A percentile compares a stretch with the other conserved stretches of the same genome.
These are phyloP conservation scores for Stephanodiscus minutulus DNA, from an alignment of 108 stramenopile genomes.

Conservation along the genomic window DNA sequence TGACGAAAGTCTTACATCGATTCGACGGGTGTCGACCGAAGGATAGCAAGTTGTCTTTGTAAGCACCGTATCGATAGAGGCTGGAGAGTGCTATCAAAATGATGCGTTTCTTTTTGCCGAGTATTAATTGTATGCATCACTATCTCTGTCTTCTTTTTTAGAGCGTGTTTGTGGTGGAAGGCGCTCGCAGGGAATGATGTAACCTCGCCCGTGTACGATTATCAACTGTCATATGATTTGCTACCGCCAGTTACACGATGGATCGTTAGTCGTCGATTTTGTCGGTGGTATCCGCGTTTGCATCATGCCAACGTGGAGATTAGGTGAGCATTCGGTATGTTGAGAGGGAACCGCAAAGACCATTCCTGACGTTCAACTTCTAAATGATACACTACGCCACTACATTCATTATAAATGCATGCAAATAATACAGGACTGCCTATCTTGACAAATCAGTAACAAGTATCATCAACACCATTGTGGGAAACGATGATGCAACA, in stretches of 20 bases:
- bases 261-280: constrained; percentile 41
- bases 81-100: too few species aligned
- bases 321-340: constrained; percentile 15
- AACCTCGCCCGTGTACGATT: constrained; percentile 59
- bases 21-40: constrained; percentile 52
- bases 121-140: not conserved
- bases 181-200: constrained; percentile 63
- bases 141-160: not conserved
- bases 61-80: not conserved
- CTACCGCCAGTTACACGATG: constrained; percentile 59
- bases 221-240: constrained; percentile 65
- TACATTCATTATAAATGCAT: not conserved
- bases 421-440: constrained; percentile 51
- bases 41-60: constrained; percentile 57
- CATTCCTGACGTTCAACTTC: not conserved
- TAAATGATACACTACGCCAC: too few species aligned
- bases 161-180: constrained; percentile 77
- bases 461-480: constrained; percentile 24
- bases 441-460: constrained; percentile 63
- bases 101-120: not conserved
- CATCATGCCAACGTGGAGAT: constrained; percentile 80
- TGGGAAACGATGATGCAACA: not conserved
- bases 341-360: not conserved
- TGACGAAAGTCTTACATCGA: constrained; percentile 54
- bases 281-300: constrained; percentile 60